Conservation (phyloP, 176 grass and related monocot species). For the Carex littledalei region DNA sequence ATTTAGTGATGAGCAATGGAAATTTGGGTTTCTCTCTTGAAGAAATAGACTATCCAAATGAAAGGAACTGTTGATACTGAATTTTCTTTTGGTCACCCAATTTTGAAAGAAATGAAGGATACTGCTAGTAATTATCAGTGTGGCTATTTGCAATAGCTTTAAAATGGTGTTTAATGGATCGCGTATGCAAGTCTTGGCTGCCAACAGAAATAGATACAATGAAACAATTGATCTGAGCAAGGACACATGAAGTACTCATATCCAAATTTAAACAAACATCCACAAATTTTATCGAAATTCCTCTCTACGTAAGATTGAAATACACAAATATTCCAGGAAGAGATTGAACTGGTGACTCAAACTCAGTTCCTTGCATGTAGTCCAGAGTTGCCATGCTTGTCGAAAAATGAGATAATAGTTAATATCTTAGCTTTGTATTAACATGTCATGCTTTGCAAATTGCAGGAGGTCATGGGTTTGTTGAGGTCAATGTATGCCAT, state of each 20-base stretch:
- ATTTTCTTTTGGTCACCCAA: not conserved
- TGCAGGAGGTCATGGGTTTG: conserved; percentile 73
- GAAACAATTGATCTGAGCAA: not conserved
- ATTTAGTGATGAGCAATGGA: not conserved
- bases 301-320: not conserved
- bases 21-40: not conserved
- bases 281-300: not conserved
- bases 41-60: not conserved
- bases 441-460: conserved; percentile 3
- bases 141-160: not conserved
- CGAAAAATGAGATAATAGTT: not conserved
- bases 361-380: not conserved
- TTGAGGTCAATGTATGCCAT: conserved; percentile 80
- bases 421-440: not conserved
- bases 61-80: not conserved
- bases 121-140: not conserved
- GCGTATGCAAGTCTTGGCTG: not conserved
- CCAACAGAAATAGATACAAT: not conserved
- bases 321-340: not conserved
- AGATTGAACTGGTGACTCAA: not conserved
- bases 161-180: not conserved
- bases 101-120: not conserved
- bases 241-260: not conserved
- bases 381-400: not conserved
- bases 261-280: not conserved